These are phyloP conservation scores for Fusarium tupiense DNA, from an alignment of 2,329 filamentous ascomycete species.

Conservation along the genomic window DNA sequence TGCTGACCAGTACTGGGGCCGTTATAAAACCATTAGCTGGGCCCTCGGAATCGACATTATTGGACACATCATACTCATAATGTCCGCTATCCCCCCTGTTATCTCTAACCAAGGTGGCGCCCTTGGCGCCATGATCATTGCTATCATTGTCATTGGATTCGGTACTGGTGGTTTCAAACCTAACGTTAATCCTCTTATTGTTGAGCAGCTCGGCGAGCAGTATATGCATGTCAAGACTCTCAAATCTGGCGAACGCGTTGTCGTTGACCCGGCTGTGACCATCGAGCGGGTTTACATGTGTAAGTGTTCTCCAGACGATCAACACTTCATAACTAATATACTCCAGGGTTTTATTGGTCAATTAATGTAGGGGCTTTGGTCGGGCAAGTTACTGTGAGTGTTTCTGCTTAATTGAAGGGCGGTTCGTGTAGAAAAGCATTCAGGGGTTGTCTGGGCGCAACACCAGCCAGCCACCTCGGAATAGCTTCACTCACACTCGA, in stretches of 20 bases:
- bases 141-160: constrained; percentile 60
- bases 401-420: background rate
- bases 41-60: constrained; percentile 70
- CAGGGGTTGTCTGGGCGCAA: no score
- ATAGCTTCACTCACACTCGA: no score
- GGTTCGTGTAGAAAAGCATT: no score
- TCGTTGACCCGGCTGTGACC: constrained; percentile 72
- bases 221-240: constrained; percentile 63
- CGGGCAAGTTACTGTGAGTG: constrained; percentile 64
- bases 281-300: constrained; percentile 63
- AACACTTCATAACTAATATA: background rate
- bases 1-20: constrained; percentile 69
- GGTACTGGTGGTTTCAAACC: constrained; percentile 81
- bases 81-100: constrained; percentile 71
- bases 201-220: constrained; percentile 70
- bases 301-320: background rate
- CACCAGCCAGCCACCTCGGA: no score
- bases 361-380: constrained; percentile 59
- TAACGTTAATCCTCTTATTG: constrained; percentile 75
- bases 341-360: constrained; percentile 68
- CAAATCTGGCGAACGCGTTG: constrained; percentile 67
- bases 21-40: constrained; percentile 73
- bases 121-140: constrained; percentile 71
- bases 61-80: constrained; percentile 73
- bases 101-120: constrained; percentile 65